Evolutionary conservation across 805 yeast genomes (phyloP).

Genomic region (Candida methanosorbosa): DNA sequence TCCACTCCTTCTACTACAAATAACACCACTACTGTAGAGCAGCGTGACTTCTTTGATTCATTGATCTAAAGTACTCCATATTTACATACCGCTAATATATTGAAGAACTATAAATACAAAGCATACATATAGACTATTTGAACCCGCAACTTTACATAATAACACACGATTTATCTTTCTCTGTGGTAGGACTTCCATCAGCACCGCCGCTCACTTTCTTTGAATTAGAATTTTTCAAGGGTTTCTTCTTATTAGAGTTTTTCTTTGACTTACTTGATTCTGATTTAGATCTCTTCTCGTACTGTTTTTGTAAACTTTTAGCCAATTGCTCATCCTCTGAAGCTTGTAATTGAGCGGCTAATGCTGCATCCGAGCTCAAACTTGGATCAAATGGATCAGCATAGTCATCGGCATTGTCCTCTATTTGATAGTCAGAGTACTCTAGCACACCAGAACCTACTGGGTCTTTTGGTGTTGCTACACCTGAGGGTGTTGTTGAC

Average conservation of each 20-base stretch:
- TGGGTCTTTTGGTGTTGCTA: no score
- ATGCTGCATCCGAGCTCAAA: conserved; percentile 9
- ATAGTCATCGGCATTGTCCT: conserved; percentile 16
- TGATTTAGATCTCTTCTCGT: conserved; percentile 3
- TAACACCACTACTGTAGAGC: not conserved
- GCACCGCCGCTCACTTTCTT: no score
- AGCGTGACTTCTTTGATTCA: conserved; percentile 1
- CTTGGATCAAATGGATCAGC: conserved; percentile 3
- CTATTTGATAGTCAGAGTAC: conserved; percentile 8
- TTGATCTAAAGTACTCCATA: not conserved
- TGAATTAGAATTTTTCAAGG: no score
- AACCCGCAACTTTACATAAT: not conserved
- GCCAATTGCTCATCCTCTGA: conserved; percentile 24
- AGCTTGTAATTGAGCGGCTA: conserved; percentile 23
- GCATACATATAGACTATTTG: not conserved
- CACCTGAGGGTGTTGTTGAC: no score
- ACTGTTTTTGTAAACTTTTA: conserved; percentile 16
- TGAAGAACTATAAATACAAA: no score
- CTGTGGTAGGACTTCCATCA: no score
- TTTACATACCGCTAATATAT: no score
- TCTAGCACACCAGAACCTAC: no score
- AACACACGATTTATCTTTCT: no score
- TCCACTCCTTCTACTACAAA: not conserved
- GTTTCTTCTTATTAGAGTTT: not conserved
- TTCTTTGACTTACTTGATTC: not conserved